phyloP scores from a whole-genome alignment of 208 protist genomes.

The Phytomonas francai region DNA sequence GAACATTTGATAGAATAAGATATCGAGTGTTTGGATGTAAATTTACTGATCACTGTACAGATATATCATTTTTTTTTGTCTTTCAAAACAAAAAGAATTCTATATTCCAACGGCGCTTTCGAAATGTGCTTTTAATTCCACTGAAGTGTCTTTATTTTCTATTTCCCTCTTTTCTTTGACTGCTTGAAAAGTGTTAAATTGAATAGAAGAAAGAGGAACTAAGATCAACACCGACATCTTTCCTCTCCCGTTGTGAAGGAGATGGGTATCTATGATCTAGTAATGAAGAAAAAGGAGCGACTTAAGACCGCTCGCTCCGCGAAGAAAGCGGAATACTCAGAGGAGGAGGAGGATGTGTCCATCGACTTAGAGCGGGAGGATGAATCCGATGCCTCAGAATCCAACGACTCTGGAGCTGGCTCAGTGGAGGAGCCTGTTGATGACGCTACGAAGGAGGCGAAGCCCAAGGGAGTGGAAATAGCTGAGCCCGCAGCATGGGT shows the following conservation, averaged over 20 bases:
- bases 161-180: slow-evolving; percentile 1
- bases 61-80: neutral
- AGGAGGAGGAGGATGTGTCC: slow-evolving; percentile 16
- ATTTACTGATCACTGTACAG: neutral
- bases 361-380: slow-evolving; percentile 10
- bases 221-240: neutral
- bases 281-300: slow-evolving; percentile 41
- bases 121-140: neutral
- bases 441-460: neutral
- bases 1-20: neutral
- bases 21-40: neutral
- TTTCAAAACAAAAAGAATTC: neutral
- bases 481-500: slow-evolving; percentile 86
- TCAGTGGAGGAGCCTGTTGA: slow-evolving; percentile 8
- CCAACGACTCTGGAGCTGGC: neutral
- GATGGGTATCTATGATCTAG: slow-evolving; percentile 69
- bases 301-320: slow-evolving; percentile 16
- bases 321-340: slow-evolving; percentile 7
- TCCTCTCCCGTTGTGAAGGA: neutral
- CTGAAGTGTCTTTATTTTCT: neutral
- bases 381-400: slow-evolving; percentile 4
- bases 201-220: neutral
- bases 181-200: neutral
- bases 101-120: neutral
- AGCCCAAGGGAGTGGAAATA: slow-evolving; percentile 55